Percentiles rank a stretch among this genome's conserved stretches.
These are phyloP conservation scores for Crepidotus variabilis DNA, from an alignment of 768 basidiomycete genomes.

Conservation along the genomic window DNA sequence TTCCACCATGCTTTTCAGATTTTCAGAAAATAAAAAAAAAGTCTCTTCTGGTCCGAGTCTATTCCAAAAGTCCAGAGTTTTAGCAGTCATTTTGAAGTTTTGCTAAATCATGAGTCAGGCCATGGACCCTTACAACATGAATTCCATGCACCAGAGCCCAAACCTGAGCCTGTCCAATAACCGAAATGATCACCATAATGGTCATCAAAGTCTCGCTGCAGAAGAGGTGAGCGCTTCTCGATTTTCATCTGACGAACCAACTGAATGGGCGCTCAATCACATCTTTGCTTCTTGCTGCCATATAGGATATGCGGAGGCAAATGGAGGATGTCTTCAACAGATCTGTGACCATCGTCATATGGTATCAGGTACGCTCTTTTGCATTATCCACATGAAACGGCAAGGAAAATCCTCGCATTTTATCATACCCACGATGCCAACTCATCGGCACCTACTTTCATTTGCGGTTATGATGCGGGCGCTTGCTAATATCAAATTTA, in stretches of 20 bases:
- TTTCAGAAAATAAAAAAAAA: constrained; percentile 2
- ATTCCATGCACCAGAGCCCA: constrained; percentile 12
- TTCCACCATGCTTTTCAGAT: constrained; percentile 2
- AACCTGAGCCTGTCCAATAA: constrained; percentile 13
- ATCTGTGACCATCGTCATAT: constrained; percentile 63
- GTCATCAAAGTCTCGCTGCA: constrained; percentile 10
- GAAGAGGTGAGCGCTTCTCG: constrained; percentile 17
- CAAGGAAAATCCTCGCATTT: not conserved
- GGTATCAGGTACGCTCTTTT: constrained; percentile 53
- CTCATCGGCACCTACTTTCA: constrained; percentile 3
- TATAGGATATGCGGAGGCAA: constrained; percentile 36
- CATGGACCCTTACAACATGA: constrained; percentile 19
- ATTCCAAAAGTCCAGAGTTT: not conserved
- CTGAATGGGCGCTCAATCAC: constrained; percentile 2
- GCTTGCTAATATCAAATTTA: constrained; percentile 12
- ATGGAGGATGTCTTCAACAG: constrained; percentile 40
- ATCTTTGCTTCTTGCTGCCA: constrained; percentile 5
- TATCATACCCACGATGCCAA: not conserved
- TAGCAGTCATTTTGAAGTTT: constrained; percentile 1
- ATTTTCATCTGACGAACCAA: constrained; percentile 4
- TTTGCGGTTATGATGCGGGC: not conserved
- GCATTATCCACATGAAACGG: not conserved
- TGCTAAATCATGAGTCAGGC: constrained; percentile 3
- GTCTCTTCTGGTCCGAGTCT: constrained; percentile 7
- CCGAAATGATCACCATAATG: constrained; percentile 13